Percentiles rank a stretch among this genome's conserved stretches.
phyloP scores from a whole-genome alignment of 2,329 filamentous ascomycete species.

The Colletotrichum nymphaeae region DNA sequence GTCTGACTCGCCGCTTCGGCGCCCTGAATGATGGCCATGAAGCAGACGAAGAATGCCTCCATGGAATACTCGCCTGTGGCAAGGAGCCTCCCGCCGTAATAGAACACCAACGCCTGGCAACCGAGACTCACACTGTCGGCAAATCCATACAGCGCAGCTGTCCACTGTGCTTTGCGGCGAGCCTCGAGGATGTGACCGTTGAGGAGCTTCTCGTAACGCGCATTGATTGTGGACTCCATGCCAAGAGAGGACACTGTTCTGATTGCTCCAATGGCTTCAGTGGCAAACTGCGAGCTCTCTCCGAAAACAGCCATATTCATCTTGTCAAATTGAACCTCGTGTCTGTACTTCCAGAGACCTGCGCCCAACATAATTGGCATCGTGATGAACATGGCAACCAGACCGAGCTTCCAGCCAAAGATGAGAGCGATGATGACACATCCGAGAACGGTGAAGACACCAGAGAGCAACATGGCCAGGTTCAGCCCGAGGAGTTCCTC shows the following conservation, averaged over 20 bases:
- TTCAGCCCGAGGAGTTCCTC: conserved; percentile 48
- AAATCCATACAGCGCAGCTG: conserved; percentile 47
- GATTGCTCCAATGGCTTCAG: conserved; percentile 71
- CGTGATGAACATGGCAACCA: conserved; percentile 50
- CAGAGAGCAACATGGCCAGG: conserved; percentile 42
- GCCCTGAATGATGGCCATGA: conserved; percentile 75
- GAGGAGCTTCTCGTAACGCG: conserved; percentile 50
- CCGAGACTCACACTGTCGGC: conserved; percentile 50
- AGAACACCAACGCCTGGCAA: conserved; percentile 65
- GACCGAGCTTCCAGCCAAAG: conserved; percentile 51
- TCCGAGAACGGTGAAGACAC: conserved; percentile 44
- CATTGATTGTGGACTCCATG: conserved; percentile 67
- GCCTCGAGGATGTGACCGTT: conserved; percentile 46
- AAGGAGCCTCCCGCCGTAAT: conserved; percentile 52
- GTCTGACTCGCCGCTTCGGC: conserved; percentile 75
- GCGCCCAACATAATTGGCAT: conserved; percentile 48
- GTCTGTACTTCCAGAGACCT: conserved; percentile 52
- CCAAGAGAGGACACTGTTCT: conserved; percentile 71
- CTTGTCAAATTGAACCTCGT: conserved; percentile 66
- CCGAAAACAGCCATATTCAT: conserved; percentile 69
- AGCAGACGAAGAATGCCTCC: conserved; percentile 66
- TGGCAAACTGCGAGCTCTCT: conserved; percentile 71
- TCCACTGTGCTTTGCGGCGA: conserved; percentile 45
- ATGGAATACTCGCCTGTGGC: conserved; percentile 46
- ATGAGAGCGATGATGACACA: conserved; percentile 44